A percentile compares a stretch with the other conserved stretches of the same genome.
Evolutionary conservation across 345 rosid genomes (phyloP).

Genomic region (Erucastrum elatum): DNA sequence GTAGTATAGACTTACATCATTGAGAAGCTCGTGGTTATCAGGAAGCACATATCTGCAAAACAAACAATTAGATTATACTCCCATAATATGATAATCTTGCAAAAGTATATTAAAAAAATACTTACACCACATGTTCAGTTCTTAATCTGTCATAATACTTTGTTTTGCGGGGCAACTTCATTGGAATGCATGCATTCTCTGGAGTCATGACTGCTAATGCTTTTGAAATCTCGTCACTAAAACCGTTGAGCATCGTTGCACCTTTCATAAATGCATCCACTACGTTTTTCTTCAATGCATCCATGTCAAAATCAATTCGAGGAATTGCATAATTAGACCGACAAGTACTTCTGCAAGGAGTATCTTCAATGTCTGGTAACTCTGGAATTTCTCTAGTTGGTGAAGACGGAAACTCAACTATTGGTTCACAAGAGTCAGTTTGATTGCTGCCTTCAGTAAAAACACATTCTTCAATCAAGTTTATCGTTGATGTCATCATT

Average conservation of each 20-base stretch:
- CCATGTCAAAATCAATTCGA: slow-evolving; percentile 42
- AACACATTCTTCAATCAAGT: slow-evolving; percentile 15
- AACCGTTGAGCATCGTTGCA: slow-evolving; percentile 5
- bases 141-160: slow-evolving; percentile 47
- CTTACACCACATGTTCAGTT: slow-evolving; percentile 75
- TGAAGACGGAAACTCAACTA: slow-evolving; percentile 63
- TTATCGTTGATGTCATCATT: background rate
- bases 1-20: slow-evolving; percentile 38
- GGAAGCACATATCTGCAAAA: slow-evolving; percentile 63
- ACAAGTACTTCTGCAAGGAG: slow-evolving; percentile 41
- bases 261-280: slow-evolving; percentile 26
- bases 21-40: slow-evolving; percentile 49
- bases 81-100: background rate
- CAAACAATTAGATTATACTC: background rate
- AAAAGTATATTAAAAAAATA: background rate
- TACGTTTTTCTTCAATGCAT: slow-evolving; percentile 40
- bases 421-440: slow-evolving; percentile 35
- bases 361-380: slow-evolving; percentile 49
- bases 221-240: slow-evolving; percentile 40
- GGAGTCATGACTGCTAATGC: slow-evolving; percentile 50
- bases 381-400: slow-evolving; percentile 25
- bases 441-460: background rate
- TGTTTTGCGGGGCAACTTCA: slow-evolving; percentile 28
- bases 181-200: slow-evolving; percentile 51
- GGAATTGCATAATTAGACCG: slow-evolving; percentile 39